phyloP scores from a whole-genome alignment of 768 basidiomycete species.

The Mycena albidolilacea region DNA sequence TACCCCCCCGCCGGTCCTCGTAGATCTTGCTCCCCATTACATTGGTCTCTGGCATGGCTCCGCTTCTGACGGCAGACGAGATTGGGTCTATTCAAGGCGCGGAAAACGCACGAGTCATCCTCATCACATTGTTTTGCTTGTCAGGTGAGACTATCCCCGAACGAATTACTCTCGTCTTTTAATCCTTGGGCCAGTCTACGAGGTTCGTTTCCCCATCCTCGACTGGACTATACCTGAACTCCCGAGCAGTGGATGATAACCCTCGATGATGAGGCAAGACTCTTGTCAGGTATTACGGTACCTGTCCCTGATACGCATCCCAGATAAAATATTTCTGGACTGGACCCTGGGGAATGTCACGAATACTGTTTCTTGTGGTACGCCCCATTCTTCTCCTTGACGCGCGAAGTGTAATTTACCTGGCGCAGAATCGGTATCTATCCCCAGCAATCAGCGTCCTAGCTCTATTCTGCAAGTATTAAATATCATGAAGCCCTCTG shows the following conservation, averaged over 20 bases:
- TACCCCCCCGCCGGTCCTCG: constrained; percentile 6
- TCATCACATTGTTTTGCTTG: constrained; percentile 37
- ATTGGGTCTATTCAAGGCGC: constrained; percentile 31
- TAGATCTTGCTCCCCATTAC: background rate
- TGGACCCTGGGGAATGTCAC: constrained; percentile 52
- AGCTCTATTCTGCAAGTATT: constrained; percentile 19
- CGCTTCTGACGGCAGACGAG: constrained; percentile 1
- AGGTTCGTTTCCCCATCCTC: constrained; percentile 22
- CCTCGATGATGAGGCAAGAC: constrained; percentile 54
- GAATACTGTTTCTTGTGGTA: constrained; percentile 56
- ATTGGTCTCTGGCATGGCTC: background rate
- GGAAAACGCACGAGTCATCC: constrained; percentile 32
- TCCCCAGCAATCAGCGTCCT: constrained; percentile 43
- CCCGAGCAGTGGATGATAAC: constrained; percentile 48
- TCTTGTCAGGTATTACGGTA: background rate
- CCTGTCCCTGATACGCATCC: constrained; percentile 7
- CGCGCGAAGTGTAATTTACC: background rate
- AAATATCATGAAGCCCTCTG: constrained; percentile 36
- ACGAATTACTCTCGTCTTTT: background rate
- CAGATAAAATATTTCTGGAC: constrained; percentile 60
- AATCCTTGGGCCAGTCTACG: constrained; percentile 29
- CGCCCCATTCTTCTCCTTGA: constrained; percentile 20
- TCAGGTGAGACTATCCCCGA: constrained; percentile 14
- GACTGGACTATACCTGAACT: background rate
- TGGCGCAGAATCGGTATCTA: constrained; percentile 52